These are phyloP conservation scores for Cardamine chenopodiifolia DNA, from an alignment of 345 rosid species.

Conservation along the genomic window DNA sequence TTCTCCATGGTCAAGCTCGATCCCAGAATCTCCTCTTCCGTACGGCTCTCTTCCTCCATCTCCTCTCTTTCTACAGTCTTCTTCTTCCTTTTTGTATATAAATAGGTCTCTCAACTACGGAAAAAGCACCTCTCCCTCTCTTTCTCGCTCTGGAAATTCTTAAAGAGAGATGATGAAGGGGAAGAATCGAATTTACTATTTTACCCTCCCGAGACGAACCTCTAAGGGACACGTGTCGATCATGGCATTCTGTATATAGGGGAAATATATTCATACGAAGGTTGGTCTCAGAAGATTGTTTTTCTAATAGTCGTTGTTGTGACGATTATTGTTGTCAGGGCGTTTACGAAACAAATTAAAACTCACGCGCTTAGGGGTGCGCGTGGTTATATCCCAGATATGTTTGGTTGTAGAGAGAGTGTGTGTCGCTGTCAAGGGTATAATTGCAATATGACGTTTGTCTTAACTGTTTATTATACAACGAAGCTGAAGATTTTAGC, in stretches of 20 bases:
- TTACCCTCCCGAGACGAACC: slow-evolving; percentile 19
- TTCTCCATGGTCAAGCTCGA: slow-evolving; percentile 98
- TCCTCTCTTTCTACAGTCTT: slow-evolving; percentile 24
- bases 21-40: slow-evolving; percentile 65
- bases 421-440: slow-evolving; percentile 29
- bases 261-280: neutral
- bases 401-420: slow-evolving; percentile 22
- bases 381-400: slow-evolving; percentile 30
- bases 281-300: no score
- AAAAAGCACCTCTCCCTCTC: slow-evolving; percentile 34
- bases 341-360: no score
- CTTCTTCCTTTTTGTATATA: slow-evolving; percentile 16
- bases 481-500: slow-evolving; percentile 28
- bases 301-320: neutral
- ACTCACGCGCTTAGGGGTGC: slow-evolving; percentile 20
- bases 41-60: slow-evolving; percentile 57
- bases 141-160: slow-evolving; percentile 37
- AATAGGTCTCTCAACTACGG: slow-evolving; percentile 23
- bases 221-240: slow-evolving; percentile 30
- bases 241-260: slow-evolving; percentile 28
- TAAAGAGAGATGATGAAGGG: slow-evolving; percentile 24
- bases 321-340: slow-evolving; percentile 25
- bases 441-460: slow-evolving; percentile 12
- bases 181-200: neutral
- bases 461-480: slow-evolving; percentile 21